Base-by-base conservation (phyloP, 139 green algal genomes). In the Chlamydomonas sp. region DNA sequence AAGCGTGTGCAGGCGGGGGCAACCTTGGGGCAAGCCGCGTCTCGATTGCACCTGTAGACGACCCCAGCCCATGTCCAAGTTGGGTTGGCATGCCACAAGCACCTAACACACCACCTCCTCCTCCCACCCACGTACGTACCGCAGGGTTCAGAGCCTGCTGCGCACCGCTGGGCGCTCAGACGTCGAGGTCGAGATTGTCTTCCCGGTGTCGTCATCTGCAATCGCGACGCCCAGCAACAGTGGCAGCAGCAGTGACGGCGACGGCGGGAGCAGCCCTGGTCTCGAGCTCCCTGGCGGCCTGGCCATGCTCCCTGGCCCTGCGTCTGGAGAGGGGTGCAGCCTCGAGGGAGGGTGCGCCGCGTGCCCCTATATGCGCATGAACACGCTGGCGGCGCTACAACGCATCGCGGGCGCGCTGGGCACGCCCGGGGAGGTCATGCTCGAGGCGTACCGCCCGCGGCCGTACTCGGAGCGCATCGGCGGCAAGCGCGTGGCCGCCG, bases 311-410 rank as follows among this genome's bases (percentile, higher is more conserved):
- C 88, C 88, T 0, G 75, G 90, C 61, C 69, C 81, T 62, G 73
- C 79, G 48, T 62, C 64, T 24, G 94, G 94, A 20, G 94, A 99
- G 79, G 94, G 94, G 16, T 99, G 94, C 76, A 91, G 81, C 2
- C 35, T 87, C 16, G 87, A 96, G 74, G 94, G 94, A 29, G 94
- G 94, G 50, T 99, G 94, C 71, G 94, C 94, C 0, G 88, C 88
- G 30, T 99, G 94, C 84, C 94, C 94, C 0, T 99, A 95, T 82
- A 99, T 98, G 94, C 95, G 96, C 76, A 95, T 96, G 89, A 97
- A 96, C 83, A 89, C 70, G 22, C 77, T 95, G 57, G 31, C 35
- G 0, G 87, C 85, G 34, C 71, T 93, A 60, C 30, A 80, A 38
- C 24, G 20, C 26, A 84, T 93, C 29, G 86, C 79, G 65, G 48